phyloP scores from a whole-genome alignment of 768 basidiomycete genomes.

The Chiua virens region DNA sequence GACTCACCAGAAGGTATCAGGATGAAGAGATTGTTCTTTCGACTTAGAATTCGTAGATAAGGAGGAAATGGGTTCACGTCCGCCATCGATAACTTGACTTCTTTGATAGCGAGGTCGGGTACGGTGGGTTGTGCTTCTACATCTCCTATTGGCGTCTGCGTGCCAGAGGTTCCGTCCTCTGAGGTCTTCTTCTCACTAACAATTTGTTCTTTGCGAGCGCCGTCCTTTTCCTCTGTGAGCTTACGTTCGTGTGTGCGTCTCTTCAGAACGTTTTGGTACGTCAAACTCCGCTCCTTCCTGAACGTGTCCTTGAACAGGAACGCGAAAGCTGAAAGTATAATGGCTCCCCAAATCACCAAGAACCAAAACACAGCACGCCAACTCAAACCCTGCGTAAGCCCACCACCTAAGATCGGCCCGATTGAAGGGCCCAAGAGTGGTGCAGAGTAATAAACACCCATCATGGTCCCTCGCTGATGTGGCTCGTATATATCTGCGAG shows the following conservation, averaged over 20 bases:
- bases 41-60: conserved; percentile 53
- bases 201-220: conserved; percentile 4
- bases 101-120: conserved; percentile 20
- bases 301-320: conserved; percentile 81
- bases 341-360: conserved; percentile 60
- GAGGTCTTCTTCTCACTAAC: conserved; percentile 8
- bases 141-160: conserved; percentile 20
- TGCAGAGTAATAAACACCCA: conserved; percentile 81
- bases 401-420: conserved; percentile 72
- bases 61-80: conserved; percentile 77
- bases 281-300: conserved; percentile 74
- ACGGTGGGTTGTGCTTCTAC: conserved; percentile 18
- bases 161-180: not conserved
- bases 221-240: conserved; percentile 13
- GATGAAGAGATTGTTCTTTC: conserved; percentile 67
- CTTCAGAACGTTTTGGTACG: conserved; percentile 69
- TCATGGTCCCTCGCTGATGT: conserved; percentile 69
- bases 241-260: conserved; percentile 34
- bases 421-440: conserved; percentile 72
- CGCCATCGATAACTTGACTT: conserved; percentile 55
- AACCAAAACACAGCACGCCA: conserved; percentile 93
- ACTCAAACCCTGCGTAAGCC: conserved; percentile 58
- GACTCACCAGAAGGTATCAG: conserved; percentile 37
- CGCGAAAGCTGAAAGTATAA: conserved; percentile 56
- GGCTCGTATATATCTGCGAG: conserved; percentile 81